phyloP scores from a whole-genome alignment of 1,284 basidiomycete species.

The Cutaneotrichosporon sp. region DNA sequence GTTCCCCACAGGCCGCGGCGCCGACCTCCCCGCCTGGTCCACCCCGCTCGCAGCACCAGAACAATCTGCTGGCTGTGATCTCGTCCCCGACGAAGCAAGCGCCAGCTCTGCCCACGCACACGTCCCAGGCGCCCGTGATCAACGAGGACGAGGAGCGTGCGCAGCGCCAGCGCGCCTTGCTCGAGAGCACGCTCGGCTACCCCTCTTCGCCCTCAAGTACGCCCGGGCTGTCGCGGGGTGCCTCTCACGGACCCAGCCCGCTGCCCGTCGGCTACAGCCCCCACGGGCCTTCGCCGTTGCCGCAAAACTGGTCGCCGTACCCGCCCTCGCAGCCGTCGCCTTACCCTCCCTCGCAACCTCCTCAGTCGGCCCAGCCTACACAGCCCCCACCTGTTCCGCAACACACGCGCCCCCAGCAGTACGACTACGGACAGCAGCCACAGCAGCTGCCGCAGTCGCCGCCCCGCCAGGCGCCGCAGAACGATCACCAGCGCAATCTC shows the following conservation, averaged over 20 bases:
- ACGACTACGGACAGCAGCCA: not conserved
- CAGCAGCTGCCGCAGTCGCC: not conserved
- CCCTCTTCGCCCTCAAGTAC: not conserved
- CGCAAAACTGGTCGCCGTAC: slow-evolving; percentile 1
- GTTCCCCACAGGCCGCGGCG: not conserved
- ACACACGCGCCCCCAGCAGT: not conserved
- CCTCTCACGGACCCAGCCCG: not conserved
- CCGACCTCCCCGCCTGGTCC: not conserved
- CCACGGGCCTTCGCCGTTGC: not conserved
- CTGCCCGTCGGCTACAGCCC: not conserved
- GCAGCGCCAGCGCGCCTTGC: slow-evolving; percentile 10
- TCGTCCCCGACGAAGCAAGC: slow-evolving; percentile 4
- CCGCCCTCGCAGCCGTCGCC: not conserved
- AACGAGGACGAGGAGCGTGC: slow-evolving; percentile 8
- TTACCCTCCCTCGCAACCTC: not conserved
- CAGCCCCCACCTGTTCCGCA: not conserved
- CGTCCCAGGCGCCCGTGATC: not conserved
- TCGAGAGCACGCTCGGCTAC: slow-evolving; percentile 7
- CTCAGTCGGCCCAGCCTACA: not conserved
- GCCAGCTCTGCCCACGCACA: not conserved
- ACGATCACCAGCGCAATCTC: slow-evolving; percentile 18
- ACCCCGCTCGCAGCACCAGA: slow-evolving; percentile 19
- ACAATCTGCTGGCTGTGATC: slow-evolving; percentile 21
- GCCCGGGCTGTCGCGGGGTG: not conserved
- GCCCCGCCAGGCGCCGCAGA: not conserved